Evolutionary conservation across 1,284 basidiomycete genomes (phyloP), one percentile per base, ranked within the genome.

Genomic region (Tausonia pullulans): DNA sequence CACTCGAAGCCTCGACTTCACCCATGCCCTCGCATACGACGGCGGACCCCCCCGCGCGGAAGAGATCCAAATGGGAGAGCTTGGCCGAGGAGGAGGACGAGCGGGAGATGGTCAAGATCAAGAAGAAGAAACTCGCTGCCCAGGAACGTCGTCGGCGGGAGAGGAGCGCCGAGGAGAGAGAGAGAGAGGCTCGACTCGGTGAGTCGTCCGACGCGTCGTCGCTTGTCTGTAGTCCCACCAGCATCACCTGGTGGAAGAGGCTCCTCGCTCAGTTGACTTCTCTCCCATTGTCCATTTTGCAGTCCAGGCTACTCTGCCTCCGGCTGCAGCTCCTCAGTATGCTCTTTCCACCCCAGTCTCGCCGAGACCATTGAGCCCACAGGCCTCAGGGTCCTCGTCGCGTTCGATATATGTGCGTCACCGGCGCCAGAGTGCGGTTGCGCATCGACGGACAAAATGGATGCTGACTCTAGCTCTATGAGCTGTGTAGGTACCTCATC

Each of bases 401-500:
- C 27, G 27, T 27, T 27, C 27, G 27, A 27, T 27, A 27, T 27
- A 27, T 27, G 27, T 51, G 9, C 55, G 5, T 57, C 55, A 2
- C 7, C 4, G 43, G 41, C 55, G 2, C 11, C 55, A 8, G 43
- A 40, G 41, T 43, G 41, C 43, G 43, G 55, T 49, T 49, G 9
- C 43, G 43, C 39, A 2, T 5, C 55, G 41, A 44, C 55, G 2
- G 4, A 13, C 13, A 4, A 10, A 4, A 13, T 3, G 39, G 11
- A 3, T 3, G 50, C 60, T 10, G 40, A 44, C 14, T 27, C 27
- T 43, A 3, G 68, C 70, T 3, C 67, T 71, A n/a, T 70, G 73
- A 52, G 76, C 74, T 13, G 65, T 68, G 44, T 74, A 74, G 53
- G 90, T 88, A 0, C 91, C 90, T 1, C 82, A 82, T 49, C 81